These are phyloP conservation scores for Trichoderma sp. DNA, from an alignment of 2,329 filamentous ascomycete genomes.

Conservation along the genomic window DNA sequence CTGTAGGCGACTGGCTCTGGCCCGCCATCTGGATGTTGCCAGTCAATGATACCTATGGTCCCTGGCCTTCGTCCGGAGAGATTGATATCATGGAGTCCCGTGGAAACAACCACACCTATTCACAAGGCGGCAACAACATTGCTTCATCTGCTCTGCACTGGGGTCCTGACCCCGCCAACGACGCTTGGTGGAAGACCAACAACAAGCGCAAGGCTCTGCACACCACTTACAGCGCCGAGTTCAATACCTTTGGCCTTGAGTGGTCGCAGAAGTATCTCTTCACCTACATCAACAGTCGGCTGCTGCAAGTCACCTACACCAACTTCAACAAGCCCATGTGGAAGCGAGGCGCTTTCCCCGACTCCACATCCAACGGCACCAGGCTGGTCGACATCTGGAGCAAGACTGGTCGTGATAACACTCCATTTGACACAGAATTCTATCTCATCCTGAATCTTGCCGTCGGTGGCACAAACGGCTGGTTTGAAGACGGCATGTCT, in stretches of 20 bases:
- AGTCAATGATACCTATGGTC: slow-evolving; percentile 68
- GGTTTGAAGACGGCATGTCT: slow-evolving; percentile 73
- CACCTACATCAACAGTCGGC: slow-evolving; percentile 78
- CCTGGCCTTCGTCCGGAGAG: slow-evolving; percentile 78
- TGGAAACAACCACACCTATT: slow-evolving; percentile 78
- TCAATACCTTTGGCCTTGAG: slow-evolving; percentile 79
- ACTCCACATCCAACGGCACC: slow-evolving; percentile 65
- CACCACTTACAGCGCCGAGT: slow-evolving; percentile 68
- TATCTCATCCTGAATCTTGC: slow-evolving; percentile 76
- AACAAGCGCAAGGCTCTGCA: slow-evolving; percentile 74
- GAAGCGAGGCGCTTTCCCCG: slow-evolving; percentile 67
- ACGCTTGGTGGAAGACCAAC: slow-evolving; percentile 83
- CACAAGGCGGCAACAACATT: slow-evolving; percentile 78
- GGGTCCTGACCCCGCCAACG: slow-evolving; percentile 70
- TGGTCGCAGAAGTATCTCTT: slow-evolving; percentile 89
- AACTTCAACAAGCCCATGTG: slow-evolving; percentile 71
- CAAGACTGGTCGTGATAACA: slow-evolving; percentile 58
- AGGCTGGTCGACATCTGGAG: slow-evolving; percentile 65
- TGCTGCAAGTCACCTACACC: slow-evolving; percentile 78
- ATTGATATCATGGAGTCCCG: slow-evolving; percentile 82
- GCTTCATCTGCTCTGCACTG: slow-evolving; percentile 79
- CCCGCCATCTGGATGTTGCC: slow-evolving; percentile 93
- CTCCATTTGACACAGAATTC: slow-evolving; percentile 75
- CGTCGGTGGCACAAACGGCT: slow-evolving; percentile 78
- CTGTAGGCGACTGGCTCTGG: slow-evolving; percentile 83